Percentiles rank a stretch among this genome's conserved stretches.
These are phyloP conservation scores for Thermomucor indicae-seudaticae DNA, from an alignment of 371 early-diverging fungal species.

Conservation along the genomic window DNA sequence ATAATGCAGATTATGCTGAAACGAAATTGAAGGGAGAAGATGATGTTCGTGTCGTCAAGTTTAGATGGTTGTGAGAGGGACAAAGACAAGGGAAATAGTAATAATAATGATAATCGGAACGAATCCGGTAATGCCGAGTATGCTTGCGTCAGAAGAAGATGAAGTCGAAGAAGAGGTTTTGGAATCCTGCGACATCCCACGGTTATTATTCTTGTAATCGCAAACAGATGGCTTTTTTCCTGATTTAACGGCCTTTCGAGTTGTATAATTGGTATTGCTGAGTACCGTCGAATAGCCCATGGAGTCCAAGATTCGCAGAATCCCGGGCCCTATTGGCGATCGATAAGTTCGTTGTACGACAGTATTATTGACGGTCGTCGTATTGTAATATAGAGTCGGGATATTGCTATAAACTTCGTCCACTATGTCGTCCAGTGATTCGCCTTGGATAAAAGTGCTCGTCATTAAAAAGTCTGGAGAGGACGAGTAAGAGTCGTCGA, in stretches of 20 bases:
- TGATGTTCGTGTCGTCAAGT: too few species aligned
- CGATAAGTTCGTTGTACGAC: conserved; percentile 14
- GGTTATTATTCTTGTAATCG: conserved; percentile 14
- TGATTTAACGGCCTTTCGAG: conserved; percentile 20
- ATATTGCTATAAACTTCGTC: conserved; percentile 16
- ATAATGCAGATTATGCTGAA: too few species aligned
- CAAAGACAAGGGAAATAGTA: too few species aligned
- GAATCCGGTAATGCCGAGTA: background rate
- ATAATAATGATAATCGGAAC: too few species aligned
- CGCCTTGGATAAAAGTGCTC: conserved; percentile 16
- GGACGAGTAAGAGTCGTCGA: conserved; percentile 22
- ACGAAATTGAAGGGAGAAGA: too few species aligned
- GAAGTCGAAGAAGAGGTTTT: background rate
- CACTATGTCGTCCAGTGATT: conserved; percentile 23
- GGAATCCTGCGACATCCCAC: conserved; percentile 2
- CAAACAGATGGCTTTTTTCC: conserved; percentile 22
- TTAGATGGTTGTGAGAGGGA: too few species aligned
- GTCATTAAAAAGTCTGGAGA: conserved; percentile 45
- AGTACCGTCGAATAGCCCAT: conserved; percentile 43
- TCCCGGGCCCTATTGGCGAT: conserved; percentile 46
- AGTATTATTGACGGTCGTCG: conserved; percentile 9
- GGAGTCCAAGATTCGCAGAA: conserved; percentile 36
- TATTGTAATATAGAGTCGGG: conserved; percentile 21
- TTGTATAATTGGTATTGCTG: conserved; percentile 31
- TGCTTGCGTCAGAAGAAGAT: background rate